Percentiles rank a stretch among this genome's conserved stretches.
Conservation (phyloP, 2,329 filamentous ascomycete species). For the Phaeoacremonium minimum region DNA sequence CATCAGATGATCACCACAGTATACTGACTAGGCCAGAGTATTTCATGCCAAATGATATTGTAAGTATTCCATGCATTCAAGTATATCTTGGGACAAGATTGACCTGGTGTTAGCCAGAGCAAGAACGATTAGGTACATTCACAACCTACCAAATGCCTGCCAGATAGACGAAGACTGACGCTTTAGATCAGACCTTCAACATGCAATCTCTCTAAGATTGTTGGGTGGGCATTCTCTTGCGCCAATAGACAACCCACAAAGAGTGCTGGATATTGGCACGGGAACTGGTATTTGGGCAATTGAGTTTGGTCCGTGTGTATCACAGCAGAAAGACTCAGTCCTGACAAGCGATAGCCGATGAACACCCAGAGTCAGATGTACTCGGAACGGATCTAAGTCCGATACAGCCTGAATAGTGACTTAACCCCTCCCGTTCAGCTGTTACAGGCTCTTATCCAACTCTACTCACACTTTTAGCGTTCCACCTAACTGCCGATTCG, state of each 20-base stretch:
- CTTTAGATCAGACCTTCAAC: slow-evolving; percentile 11
- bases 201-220: slow-evolving; percentile 10
- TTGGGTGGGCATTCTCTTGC: slow-evolving; percentile 12
- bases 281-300: slow-evolving; percentile 20
- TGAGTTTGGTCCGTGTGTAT: slow-evolving; percentile 11
- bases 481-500: slow-evolving; percentile 16
- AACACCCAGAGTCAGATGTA: slow-evolving; percentile 15
- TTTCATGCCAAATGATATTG: slow-evolving; percentile 10
- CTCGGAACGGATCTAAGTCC: slow-evolving; percentile 16
- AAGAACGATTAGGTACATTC: slow-evolving; percentile 10
- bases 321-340: neutral
- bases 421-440: too few species aligned
- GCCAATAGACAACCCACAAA: slow-evolving; percentile 9
- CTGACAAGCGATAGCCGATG: slow-evolving; percentile 1
- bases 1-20: slow-evolving; percentile 10
- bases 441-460: neutral
- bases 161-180: neutral
- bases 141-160: too few species aligned
- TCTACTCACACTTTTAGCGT: slow-evolving; percentile 10
- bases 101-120: too few species aligned
- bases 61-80: too few species aligned
- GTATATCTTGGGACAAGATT: too few species aligned
- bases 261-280: slow-evolving; percentile 21
- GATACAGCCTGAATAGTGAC: slow-evolving; percentile 16
- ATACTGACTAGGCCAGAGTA: slow-evolving; percentile 10